These are phyloP conservation scores for Kernera saxatilis DNA, from an alignment of 345 rosid genomes.

Conservation along the genomic window DNA sequence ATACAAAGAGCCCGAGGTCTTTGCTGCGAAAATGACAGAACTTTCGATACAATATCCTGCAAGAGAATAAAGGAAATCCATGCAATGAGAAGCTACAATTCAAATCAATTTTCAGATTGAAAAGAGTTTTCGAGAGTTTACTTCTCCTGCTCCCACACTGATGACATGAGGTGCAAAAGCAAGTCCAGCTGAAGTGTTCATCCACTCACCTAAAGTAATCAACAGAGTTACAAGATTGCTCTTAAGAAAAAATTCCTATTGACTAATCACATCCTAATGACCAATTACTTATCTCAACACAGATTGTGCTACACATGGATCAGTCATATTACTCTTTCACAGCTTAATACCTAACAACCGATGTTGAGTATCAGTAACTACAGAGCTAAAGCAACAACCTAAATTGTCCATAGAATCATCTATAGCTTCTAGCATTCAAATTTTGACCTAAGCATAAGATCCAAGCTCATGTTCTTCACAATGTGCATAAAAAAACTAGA, in stretches of 20 bases:
- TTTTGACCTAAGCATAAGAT: neutral
- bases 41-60: slow-evolving; percentile 83
- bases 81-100: neutral
- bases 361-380: neutral
- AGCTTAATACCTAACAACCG: neutral
- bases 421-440: neutral
- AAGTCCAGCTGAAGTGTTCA: slow-evolving; percentile 89
- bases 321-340: neutral
- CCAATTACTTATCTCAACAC: neutral
- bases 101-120: neutral
- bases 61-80: neutral
- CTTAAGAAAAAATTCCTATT: neutral
- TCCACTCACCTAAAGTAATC: slow-evolving; percentile 87
- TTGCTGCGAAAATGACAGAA: slow-evolving; percentile 77
- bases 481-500: neutral
- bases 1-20: slow-evolving; percentile 90
- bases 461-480: neutral
- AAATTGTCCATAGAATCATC: neutral
- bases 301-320: neutral
- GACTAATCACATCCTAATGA: neutral
- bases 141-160: slow-evolving; percentile 79
- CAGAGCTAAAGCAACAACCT: neutral
- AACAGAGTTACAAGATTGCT: neutral
- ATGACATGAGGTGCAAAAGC: slow-evolving; percentile 97
- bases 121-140: slow-evolving; percentile 15